Evolutionary conservation across 2,329 filamentous ascomycete species (phyloP).

Genomic region (Alternaria sp.): DNA sequence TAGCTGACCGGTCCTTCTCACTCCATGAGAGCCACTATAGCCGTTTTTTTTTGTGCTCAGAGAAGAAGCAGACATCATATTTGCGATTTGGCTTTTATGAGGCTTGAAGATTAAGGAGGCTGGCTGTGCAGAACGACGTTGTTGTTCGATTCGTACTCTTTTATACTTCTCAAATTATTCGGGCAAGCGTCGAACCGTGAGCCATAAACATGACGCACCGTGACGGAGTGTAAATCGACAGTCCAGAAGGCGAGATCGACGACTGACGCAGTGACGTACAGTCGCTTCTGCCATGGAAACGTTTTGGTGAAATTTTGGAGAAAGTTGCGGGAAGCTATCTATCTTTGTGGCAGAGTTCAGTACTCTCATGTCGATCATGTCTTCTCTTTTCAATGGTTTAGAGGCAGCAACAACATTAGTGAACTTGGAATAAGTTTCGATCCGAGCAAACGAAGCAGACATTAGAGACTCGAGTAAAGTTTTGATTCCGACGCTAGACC

Average conservation of each 20-base stretch:
- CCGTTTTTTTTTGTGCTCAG: not conserved
- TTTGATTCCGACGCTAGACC: not conserved
- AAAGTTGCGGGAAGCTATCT: fast-evolving
- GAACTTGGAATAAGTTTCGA: not conserved
- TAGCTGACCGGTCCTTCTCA: not conserved
- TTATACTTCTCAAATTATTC: not conserved
- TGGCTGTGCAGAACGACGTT: not conserved
- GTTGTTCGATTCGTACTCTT: not conserved
- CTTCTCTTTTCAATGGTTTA: not conserved
- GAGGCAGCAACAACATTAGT: not conserved
- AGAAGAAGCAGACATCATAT: fast-evolving
- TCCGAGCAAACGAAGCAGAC: not conserved
- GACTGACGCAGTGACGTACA: no score
- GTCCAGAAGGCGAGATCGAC: no score
- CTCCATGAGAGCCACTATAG: not conserved
- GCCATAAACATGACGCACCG: no score
- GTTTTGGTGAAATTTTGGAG: no score
- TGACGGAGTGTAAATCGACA: no score
- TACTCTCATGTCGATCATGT: not conserved
- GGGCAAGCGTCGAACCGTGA: not conserved
- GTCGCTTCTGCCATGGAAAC: no score
- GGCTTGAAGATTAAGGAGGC: not conserved
- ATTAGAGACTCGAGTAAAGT: fast-evolving
- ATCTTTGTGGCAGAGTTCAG: not conserved
- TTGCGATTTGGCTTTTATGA: no score